phyloP scores from a whole-genome alignment of 257 asterid genomes.

The Rhazya stricta region DNA sequence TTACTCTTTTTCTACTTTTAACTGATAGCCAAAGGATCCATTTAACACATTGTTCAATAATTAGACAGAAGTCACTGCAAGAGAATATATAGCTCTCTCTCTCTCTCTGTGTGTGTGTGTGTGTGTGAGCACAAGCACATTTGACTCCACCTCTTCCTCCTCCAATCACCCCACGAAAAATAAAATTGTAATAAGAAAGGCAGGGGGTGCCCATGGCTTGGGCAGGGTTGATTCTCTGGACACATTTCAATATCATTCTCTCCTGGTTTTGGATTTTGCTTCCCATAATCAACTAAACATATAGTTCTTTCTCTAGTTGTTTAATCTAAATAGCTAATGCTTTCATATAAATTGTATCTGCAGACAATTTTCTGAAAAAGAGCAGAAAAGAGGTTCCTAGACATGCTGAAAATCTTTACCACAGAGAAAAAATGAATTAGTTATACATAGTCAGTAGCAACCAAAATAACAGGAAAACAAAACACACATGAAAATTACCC shows the following conservation, averaged over 20 bases:
- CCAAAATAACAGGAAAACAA: not conserved
- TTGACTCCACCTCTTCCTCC: no score
- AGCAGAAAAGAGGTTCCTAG: not conserved
- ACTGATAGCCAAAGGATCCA: not conserved
- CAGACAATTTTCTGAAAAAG: not conserved
- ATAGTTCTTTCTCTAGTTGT: not conserved
- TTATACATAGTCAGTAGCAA: not conserved
- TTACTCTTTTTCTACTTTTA: not conserved
- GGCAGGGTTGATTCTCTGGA: not conserved
- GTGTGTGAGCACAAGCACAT: no score
- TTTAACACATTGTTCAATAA: no score
- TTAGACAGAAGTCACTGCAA: not conserved
- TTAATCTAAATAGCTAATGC: not conserved
- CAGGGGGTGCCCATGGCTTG: not conserved
- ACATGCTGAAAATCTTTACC: not conserved
- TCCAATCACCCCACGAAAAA: no score
- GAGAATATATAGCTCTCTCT: not conserved
- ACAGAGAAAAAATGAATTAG: not conserved
- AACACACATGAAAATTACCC: constrained; percentile 48
- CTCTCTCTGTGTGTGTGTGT: not conserved
- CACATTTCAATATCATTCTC: not conserved
- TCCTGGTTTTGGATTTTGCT: not conserved
- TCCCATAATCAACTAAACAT: not conserved
- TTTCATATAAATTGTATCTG: not conserved
- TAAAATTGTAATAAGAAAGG: no score